Base-by-base conservation (phyloP, 805 yeast genomes). In the Debaryomyces hansenii region DNA sequence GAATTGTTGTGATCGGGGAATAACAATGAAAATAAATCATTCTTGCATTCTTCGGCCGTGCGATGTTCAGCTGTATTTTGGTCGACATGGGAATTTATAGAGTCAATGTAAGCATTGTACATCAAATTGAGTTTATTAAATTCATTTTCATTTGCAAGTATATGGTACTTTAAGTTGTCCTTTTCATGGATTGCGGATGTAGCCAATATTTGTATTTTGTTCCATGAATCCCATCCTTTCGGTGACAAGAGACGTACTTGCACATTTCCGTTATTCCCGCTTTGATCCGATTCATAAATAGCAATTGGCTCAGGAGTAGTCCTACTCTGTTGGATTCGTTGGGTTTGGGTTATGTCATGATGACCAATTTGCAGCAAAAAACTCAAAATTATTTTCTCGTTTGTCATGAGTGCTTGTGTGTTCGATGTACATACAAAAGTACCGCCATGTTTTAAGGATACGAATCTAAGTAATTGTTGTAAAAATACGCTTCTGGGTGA, bases 141-240 rank as follows among this genome's bases (percentile, higher is more conserved):
- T 6, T 52, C 53, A 7, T 55, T 54, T 14, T 61, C 59, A 24
- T 51, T 51, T 11, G 47, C 37, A 34, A 60, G 37, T 9, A 48
- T 16, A 16, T 35, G 5, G 20, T 15, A 14, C 10, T 12, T 12
- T 16, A 12, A 15, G 43, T 48, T 12, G 31, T 46, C 9, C 42
- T 50, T 31, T 42, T 51, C 50, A 42, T 58, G 51, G 20, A 63
- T 44, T 3, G 43, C 47, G 44, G 72, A 49, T 39, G 59, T 56
- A 15, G 67, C 57, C 18, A 63, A 56, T 36, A 74, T 54, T 31
- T 64, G 55, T 21, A 84, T 82, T 52, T 80, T 76, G 16, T 70
- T 69, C 70, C 75, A 67, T 3, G 83, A 63, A 50, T 84, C 90
- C 66, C 75, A 67, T 0, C 78, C 82, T 5, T 48, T 46, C 0